phyloP scores from a whole-genome alignment of 163 green algal species.

The Chloromonas sp. region DNA sequence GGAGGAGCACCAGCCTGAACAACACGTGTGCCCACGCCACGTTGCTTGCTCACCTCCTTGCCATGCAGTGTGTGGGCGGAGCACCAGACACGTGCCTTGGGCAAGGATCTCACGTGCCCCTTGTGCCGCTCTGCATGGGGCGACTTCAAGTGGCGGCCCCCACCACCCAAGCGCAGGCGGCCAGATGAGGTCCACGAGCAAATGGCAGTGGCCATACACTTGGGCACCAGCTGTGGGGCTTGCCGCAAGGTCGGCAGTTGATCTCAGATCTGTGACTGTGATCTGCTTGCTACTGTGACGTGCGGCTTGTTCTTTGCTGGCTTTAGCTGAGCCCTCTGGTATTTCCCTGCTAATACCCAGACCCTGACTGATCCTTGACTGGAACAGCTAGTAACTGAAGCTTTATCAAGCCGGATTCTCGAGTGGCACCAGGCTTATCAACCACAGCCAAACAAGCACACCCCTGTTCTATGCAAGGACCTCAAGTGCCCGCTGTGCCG shows the following conservation, averaged over 20 bases:
- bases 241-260: constrained; percentile 17
- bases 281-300: not conserved
- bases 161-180: constrained; percentile 13
- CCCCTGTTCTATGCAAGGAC: constrained; percentile 31
- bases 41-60: too few relatives aligned
- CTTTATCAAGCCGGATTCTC: too few relatives aligned
- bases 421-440: too few relatives aligned
- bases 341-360: too few relatives aligned
- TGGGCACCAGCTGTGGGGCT: constrained; percentile 35
- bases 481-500: constrained; percentile 59
- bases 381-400: too few relatives aligned
- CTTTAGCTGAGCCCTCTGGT: too few relatives aligned
- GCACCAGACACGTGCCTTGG: constrained; percentile 27
- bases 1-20: constrained; percentile 28
- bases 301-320: too few relatives aligned
- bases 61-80: constrained; percentile 30
- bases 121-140: constrained; percentile 54
- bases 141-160: constrained; percentile 45
- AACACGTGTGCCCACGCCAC: too few relatives aligned
- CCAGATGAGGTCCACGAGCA: constrained; percentile 7
- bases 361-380: too few relatives aligned
- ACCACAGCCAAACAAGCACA: constrained; percentile 14
- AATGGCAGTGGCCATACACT: constrained; percentile 12
- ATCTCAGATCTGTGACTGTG: not conserved
- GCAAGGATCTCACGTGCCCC: constrained; percentile 53